A percentile compares a stretch with the other conserved stretches of the same genome.
Conservation (phyloP, 345 rosid genomes). For the Kandelia obovata region DNA sequence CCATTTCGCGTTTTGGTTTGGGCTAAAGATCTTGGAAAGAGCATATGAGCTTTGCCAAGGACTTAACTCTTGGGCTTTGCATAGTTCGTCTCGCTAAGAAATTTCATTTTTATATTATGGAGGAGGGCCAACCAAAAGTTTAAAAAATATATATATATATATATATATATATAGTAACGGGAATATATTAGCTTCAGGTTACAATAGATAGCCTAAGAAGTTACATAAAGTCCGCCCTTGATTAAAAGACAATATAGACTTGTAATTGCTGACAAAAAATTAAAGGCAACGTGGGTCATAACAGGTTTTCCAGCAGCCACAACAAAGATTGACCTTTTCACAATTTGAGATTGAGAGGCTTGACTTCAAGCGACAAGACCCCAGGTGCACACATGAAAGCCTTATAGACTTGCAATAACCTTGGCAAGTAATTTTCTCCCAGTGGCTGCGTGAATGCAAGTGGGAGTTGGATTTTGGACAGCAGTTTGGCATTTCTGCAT, state of each 20-base stretch:
- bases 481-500: constrained; percentile 9
- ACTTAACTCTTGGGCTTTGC: too few relatives aligned
- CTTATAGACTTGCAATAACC: constrained; percentile 13
- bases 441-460: constrained; percentile 2
- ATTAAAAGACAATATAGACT: background rate
- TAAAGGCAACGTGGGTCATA: constrained; percentile 18
- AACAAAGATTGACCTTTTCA: constrained; percentile 21
- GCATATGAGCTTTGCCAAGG: too few relatives aligned
- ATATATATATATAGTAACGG: too few relatives aligned
- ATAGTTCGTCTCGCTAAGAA: too few relatives aligned
- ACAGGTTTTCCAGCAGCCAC: constrained; percentile 15
- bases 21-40: too few relatives aligned
- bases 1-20: too few relatives aligned
- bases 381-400: constrained; percentile 8
- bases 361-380: constrained; percentile 15
- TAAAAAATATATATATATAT: too few relatives aligned
- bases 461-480: background rate
- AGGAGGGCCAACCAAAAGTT: too few relatives aligned
- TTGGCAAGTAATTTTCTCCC: background rate
- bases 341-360: background rate
- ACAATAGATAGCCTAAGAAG: too few relatives aligned
- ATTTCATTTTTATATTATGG: too few relatives aligned
- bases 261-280: background rate
- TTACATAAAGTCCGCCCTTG: too few relatives aligned
- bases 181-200: too few relatives aligned